phyloP scores from a whole-genome alignment of 306 rosid genomes.

The Citrullus colocynthis region DNA sequence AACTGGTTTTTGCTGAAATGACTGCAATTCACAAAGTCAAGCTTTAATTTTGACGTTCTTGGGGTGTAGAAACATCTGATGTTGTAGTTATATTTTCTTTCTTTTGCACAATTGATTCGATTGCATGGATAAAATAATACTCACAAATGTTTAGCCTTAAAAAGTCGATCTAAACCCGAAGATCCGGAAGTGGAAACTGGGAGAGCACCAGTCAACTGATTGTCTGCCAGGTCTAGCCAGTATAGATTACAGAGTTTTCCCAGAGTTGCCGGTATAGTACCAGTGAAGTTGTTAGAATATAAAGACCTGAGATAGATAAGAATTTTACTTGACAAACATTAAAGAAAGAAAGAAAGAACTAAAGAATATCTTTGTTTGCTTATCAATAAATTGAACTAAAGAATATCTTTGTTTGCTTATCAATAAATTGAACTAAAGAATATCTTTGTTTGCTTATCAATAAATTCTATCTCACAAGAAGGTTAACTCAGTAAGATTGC shows the following conservation, averaged over 20 bases:
- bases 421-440: background rate
- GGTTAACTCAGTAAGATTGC: slow-evolving; percentile 55
- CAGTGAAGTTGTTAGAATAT: slow-evolving; percentile 65
- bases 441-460: background rate
- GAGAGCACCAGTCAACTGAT: slow-evolving; percentile 52
- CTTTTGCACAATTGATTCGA: background rate
- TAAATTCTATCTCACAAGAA: slow-evolving; percentile 55
- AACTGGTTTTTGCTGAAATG: slow-evolving; percentile 88
- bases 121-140: slow-evolving; percentile 10
- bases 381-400: background rate
- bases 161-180: slow-evolving; percentile 69
- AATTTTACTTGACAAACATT: background rate
- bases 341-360: background rate
- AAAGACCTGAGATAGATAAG: slow-evolving; percentile 54
- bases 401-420: background rate
- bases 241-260: slow-evolving; percentile 80
- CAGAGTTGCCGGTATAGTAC: slow-evolving; percentile 66
- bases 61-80: background rate
- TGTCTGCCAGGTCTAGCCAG: slow-evolving; percentile 85
- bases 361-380: background rate
- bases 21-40: slow-evolving; percentile 32
- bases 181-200: slow-evolving; percentile 50
- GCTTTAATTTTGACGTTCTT: background rate
- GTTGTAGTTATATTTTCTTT: background rate
- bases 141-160: slow-evolving; percentile 79